These are phyloP conservation scores for Aegilops sharonensis DNA, from an alignment of 176 grass and related monocot genomes.

Conservation along the genomic window DNA sequence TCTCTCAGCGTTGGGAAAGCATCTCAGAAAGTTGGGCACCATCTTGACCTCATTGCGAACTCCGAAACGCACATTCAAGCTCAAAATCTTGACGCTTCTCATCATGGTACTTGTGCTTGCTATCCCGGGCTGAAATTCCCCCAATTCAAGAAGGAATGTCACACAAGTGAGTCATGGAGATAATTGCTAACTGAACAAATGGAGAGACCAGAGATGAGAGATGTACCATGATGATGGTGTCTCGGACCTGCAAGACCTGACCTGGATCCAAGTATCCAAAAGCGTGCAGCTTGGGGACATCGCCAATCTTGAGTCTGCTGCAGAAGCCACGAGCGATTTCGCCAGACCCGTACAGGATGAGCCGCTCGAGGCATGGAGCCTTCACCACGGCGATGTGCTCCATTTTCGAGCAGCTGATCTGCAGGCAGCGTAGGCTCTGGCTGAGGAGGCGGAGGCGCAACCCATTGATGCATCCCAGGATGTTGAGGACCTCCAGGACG, in stretches of 20 bases:
- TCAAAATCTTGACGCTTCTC: neutral
- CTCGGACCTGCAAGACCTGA: neutral
- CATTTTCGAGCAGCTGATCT: neutral
- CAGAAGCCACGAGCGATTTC: neutral
- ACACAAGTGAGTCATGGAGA: neutral
- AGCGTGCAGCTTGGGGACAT: conserved; percentile 9
- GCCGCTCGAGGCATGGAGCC: conserved; percentile 9
- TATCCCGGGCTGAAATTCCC: neutral
- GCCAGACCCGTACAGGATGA: neutral
- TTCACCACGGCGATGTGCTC: neutral
- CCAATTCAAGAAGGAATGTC: too few relatives aligned
- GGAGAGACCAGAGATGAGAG: neutral
- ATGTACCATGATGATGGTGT: conserved; percentile 18
- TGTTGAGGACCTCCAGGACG: conserved; percentile 14
- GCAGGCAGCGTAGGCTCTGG: conserved; percentile 13
- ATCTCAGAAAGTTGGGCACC: conserved; percentile 20
- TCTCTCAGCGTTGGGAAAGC: neutral
- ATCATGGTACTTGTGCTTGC: neutral
- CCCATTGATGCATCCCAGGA: neutral
- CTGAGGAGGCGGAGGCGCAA: neutral
- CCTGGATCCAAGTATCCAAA: conserved; percentile 3
- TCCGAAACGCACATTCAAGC: neutral
- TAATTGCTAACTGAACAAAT: neutral
- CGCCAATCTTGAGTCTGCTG: conserved; percentile 1
- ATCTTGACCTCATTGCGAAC: conserved; percentile 9